A percentile compares a stretch with the other conserved stretches of the same genome.
phyloP scores from a whole-genome alignment of 768 basidiomycete genomes.

The Termitomyces sp. region DNA sequence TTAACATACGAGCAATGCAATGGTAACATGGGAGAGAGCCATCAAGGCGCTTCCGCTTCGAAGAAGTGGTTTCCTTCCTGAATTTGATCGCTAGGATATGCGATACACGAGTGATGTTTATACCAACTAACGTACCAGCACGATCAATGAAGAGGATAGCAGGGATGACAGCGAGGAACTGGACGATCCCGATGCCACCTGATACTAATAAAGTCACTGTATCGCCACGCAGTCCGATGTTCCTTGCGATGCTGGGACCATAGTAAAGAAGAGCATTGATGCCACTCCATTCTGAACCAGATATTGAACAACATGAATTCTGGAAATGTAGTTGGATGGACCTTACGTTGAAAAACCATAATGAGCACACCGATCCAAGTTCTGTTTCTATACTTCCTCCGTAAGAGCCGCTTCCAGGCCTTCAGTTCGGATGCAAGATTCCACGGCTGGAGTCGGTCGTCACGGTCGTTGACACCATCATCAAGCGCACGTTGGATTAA shows the following conservation, averaged over 20 bases:
- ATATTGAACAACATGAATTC: background rate
- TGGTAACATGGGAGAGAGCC: slow-evolving; percentile 59
- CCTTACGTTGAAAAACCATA: slow-evolving; percentile 82
- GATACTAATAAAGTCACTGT: slow-evolving; percentile 61
- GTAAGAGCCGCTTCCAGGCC: slow-evolving; percentile 58
- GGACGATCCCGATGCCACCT: slow-evolving; percentile 77
- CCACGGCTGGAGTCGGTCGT: slow-evolving; percentile 8
- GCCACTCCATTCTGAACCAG: slow-evolving; percentile 71
- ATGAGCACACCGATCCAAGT: slow-evolving; percentile 70
- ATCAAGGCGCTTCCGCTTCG: slow-evolving; percentile 64
- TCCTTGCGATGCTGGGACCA: slow-evolving; percentile 67
- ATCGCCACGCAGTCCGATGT: slow-evolving; percentile 60
- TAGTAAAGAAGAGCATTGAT: slow-evolving; percentile 85
- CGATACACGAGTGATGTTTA: background rate
- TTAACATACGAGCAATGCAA: slow-evolving; percentile 55
- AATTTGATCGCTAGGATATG: background rate
- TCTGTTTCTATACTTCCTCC: slow-evolving; percentile 48
- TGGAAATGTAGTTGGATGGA: background rate
- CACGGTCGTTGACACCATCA: slow-evolving; percentile 13
- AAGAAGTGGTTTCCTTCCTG: slow-evolving; percentile 65
- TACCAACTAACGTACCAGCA: slow-evolving; percentile 38
- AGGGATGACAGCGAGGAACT: slow-evolving; percentile 73
- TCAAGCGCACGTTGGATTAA: slow-evolving; percentile 40
- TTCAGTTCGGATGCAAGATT: slow-evolving; percentile 30
- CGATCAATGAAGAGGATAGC: slow-evolving; percentile 69